Base-by-base conservation (phyloP, 192 early-diverging fungal species). In the Piromyces sp. region DNA sequence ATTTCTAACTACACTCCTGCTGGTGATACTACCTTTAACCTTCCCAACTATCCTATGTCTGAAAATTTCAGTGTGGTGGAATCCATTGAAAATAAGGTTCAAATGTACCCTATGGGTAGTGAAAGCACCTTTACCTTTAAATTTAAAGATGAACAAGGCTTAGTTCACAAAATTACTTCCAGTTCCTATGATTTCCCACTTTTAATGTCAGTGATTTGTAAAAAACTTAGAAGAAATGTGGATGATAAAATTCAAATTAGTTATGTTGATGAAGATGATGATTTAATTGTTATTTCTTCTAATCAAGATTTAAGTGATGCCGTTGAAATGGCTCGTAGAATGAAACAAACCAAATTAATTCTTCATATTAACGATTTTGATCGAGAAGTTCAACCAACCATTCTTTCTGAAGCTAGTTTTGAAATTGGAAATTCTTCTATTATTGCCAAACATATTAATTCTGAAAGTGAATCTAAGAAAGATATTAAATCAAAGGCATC, bases 221-320 rank as follows among this genome's bases (percentile, higher is more conserved):
- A 84, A 83, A 82, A 87, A 84, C 84, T 87, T 85, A 87, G 86
- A 83, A 79, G 83, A 16, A 84, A 82, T 38, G 79, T 86, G 9
- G 82, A 84, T 79, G 85, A 86, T 80, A 89, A 82, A 87, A 88
- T 85, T 83, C 87, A 84, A 30, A 88, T 95, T 36, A 92, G 92
- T 2, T 98, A 96, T 83, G 85, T 95, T 81, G 97, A 98, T 84
- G 97, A 98, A 81, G 97, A 98, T 79, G 89, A 92, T 40, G 97
- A 98, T 85, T 86, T 89, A 81, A 94, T 98, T 36, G 87, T 92
- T 82, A 89, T 98, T 83, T 90, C 91, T 30, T 88, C 88, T 31
- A 93, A 94, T 80, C 88, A 88, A 5, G 96, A 97, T 83, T 85
- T 98, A 81, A 84, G 89, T 22, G 95, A 97, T 79, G 95, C 97